Conservation (phyloP, 2,329 filamentous ascomycete species). For the Ambrosiella beaveri region DNA sequence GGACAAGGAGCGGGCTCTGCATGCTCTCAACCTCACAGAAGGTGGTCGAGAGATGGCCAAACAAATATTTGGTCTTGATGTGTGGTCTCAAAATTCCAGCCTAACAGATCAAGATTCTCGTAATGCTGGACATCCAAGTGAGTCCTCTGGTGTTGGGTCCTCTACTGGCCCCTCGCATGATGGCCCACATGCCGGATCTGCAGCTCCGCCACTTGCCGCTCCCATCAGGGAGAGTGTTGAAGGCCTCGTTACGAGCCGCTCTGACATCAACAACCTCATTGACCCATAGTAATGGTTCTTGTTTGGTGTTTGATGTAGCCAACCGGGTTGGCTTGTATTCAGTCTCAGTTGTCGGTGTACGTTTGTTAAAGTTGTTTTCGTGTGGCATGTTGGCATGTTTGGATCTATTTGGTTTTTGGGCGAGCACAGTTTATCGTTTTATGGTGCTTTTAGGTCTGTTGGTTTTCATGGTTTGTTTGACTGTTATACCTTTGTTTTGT, state of each 20-base stretch:
- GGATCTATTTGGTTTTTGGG: no score
- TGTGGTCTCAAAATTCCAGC: constrained; percentile 20
- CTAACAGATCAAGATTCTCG: neutral
- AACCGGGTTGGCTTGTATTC: neutral
- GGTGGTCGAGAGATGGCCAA: constrained; percentile 32
- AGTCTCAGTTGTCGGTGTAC: neutral
- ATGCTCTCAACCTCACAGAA: constrained; percentile 34
- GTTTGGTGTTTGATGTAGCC: neutral
- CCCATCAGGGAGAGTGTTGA: neutral
- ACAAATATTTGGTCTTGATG: constrained; percentile 31
- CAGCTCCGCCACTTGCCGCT: neutral
- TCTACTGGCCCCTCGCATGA: neutral
- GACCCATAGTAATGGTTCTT: constrained; percentile 3
- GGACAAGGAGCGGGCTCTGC: constrained; percentile 33
- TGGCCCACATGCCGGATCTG: neutral
- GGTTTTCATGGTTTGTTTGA: no score
- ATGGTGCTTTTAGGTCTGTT: no score
- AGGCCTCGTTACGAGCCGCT: neutral
- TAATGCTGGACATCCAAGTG: constrained; percentile 6
- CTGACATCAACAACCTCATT: constrained; percentile 10
- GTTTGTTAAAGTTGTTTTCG: no score
- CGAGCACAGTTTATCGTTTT: no score
- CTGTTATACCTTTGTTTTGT: no score
- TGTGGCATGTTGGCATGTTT: no score
- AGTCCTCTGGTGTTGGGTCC: constrained; percentile 15